phyloP scores from a whole-genome alignment of 176 grass and related monocot genomes.

The Avena sativa region DNA sequence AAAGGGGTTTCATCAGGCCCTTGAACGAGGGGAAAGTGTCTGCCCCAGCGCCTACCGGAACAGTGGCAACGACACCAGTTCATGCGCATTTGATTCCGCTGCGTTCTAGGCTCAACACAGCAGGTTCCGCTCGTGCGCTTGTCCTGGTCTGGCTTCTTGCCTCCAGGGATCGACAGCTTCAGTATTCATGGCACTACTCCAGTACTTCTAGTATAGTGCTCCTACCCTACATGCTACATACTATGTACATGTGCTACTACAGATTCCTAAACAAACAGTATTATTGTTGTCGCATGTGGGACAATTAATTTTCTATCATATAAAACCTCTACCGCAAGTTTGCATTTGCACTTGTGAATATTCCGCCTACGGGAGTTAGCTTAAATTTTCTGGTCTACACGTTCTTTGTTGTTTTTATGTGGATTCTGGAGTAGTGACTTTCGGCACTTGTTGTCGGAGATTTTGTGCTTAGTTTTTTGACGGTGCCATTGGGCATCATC shows the following conservation, averaged over 20 bases:
- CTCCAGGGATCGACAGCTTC: conserved; percentile 40
- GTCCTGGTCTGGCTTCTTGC: conserved; percentile 25
- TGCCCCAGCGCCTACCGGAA: neutral
- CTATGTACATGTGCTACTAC: neutral
- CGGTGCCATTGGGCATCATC: no score
- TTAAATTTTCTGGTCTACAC: no score
- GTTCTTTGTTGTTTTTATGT: no score
- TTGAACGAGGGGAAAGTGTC: conserved; percentile 43
- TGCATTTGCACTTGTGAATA: no score
- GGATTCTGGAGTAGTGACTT: no score
- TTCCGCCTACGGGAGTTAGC: no score
- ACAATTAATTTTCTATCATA: no score
- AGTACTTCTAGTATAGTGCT: neutral
- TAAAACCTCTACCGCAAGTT: no score
- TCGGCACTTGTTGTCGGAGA: no score
- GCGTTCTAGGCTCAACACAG: conserved; percentile 30
- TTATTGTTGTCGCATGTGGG: neutral
- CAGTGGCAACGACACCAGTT: conserved; percentile 27
- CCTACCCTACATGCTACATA: no score
- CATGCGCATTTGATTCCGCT: conserved; percentile 4
- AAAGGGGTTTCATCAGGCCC: conserved; percentile 3
- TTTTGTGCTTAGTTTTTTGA: no score
- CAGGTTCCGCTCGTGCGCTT: conserved; percentile 45
- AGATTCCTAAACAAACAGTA: conserved; percentile 1
- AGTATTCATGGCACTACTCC: conserved; percentile 23